Base-by-base conservation (phyloP, 768 basidiomycete genomes). In the Cantharellus anzutake region DNA sequence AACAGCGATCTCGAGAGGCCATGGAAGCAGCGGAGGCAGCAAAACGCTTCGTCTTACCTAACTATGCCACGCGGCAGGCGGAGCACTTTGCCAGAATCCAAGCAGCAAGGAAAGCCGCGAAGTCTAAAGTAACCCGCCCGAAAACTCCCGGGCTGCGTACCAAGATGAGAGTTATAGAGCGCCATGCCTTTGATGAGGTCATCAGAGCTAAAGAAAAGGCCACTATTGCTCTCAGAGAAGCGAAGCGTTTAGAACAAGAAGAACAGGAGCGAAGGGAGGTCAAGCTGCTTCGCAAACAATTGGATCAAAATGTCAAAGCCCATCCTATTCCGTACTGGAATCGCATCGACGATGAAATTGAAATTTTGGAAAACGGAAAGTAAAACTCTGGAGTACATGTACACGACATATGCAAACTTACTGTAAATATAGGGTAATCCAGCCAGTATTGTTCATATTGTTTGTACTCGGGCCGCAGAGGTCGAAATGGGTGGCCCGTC, bases 291-390 rank as follows among this genome's bases (percentile, higher is more conserved):
- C 7, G 56, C 14, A 57, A 57, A 41, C 35, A 57, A 38, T 41
- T 57, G 34, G 56, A 57, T 41, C 37, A 38, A 41, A 39, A 42
- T 14, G 56, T 57, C 11, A 57, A 57, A 41, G 56, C 56, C 39
- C 5, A 57, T 35, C 56, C 56, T 57, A 11, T 57, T 41, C 56
- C 56, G 5, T 37, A 38, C 5, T 57, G 56, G 56, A 41, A 57
- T 37, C 11, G 52, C 7, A 37, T 37, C 11, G 52, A 55, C 38
- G 52, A 55, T 11, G 52, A 55, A 7, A 37, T 55, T 7, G 7
- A 11, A 37, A 55, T 55, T 37, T 7, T 55, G 11, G 52, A 55
- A 37, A 11, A 48, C 11, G 44, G 44, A 29, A 11, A 48, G 44
- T 29, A 29, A 29, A 29, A 29, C 20, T 29, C 20, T 29, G 20